A percentile compares a stretch with the other conserved stretches of the same genome.
Evolutionary conservation across 169 alveolate genomes (phyloP).

Genomic region (Babesia caballi): DNA sequence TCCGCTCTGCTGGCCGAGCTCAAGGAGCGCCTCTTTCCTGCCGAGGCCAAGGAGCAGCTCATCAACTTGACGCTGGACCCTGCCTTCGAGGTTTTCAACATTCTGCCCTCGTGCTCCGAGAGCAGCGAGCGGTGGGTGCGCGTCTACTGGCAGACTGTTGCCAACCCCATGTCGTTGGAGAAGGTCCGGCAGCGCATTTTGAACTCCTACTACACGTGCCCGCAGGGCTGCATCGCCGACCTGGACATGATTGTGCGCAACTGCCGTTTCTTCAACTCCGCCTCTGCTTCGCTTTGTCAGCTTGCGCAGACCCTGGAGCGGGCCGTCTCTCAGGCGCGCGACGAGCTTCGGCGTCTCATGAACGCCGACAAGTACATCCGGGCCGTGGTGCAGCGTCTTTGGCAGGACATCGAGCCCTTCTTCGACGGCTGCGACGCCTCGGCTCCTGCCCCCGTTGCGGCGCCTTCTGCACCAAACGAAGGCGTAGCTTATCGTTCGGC

Average conservation of each 20-base stretch:
- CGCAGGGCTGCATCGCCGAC: slow-evolving; percentile 55
- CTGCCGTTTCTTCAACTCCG: slow-evolving; percentile 58
- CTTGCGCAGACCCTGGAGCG: slow-evolving; percentile 9
- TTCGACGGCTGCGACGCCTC: neutral
- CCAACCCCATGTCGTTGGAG: slow-evolving; percentile 62
- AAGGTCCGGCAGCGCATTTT: slow-evolving; percentile 52
- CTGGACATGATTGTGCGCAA: slow-evolving; percentile 53
- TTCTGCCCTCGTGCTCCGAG: slow-evolving; percentile 21
- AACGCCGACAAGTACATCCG: neutral
- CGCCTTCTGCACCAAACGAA: no score
- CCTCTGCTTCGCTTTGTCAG: slow-evolving; percentile 35
- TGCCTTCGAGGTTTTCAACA: slow-evolving; percentile 14
- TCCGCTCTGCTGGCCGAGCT: neutral
- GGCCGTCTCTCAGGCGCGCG: neutral
- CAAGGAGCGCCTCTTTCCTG: slow-evolving; percentile 3
- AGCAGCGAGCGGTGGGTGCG: slow-evolving; percentile 61
- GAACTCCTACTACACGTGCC: slow-evolving; percentile 60
- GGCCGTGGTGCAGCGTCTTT: neutral
- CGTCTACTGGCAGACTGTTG: slow-evolving; percentile 59
- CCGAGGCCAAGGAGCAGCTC: slow-evolving; percentile 16
- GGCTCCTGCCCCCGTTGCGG: neutral
- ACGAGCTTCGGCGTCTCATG: neutral
- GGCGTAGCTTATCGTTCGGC: no score
- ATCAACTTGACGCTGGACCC: slow-evolving; percentile 28
- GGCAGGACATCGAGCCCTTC: slow-evolving; percentile 18